phyloP scores from a whole-genome alignment of 345 rosid species.

The Noccaea bulbosa region DNA sequence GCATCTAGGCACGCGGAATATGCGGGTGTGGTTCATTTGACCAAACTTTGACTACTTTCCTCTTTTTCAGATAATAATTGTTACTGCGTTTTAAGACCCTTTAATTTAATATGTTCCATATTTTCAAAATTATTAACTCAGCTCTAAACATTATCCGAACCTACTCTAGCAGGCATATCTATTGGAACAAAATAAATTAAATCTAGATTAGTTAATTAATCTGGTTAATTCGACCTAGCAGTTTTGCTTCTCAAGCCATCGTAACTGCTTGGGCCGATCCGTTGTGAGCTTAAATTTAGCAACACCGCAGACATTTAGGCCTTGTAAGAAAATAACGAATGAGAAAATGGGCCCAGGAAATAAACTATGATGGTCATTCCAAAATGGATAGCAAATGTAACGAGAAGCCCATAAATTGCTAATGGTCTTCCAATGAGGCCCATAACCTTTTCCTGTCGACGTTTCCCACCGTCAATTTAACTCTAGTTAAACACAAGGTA shows the following conservation, averaged over 20 bases:
- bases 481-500: not conserved
- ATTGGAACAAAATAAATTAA: not conserved
- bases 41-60: constrained; percentile 45
- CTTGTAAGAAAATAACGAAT: not conserved
- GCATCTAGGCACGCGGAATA: constrained; percentile 53
- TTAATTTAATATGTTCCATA: not conserved
- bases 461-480: not conserved
- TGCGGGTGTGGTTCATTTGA: constrained; percentile 45
- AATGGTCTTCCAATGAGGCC: not conserved
- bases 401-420: not conserved
- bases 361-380: not conserved
- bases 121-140: not conserved
- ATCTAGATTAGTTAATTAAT: not conserved
- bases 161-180: too few relatives aligned
- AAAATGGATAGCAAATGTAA: too few relatives aligned
- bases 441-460: not conserved
- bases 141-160: not conserved
- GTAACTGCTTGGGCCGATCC: not conserved
- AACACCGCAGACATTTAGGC: not conserved
- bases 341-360: not conserved
- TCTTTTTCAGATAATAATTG: not conserved
- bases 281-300: not conserved
- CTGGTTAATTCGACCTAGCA: not conserved
- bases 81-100: not conserved
- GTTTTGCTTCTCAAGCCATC: not conserved